Percentiles rank a stretch among this genome's conserved stretches.
Evolutionary conservation across 805 yeast genomes (phyloP).

Genomic region (Starmerella gropengiesseri): DNA sequence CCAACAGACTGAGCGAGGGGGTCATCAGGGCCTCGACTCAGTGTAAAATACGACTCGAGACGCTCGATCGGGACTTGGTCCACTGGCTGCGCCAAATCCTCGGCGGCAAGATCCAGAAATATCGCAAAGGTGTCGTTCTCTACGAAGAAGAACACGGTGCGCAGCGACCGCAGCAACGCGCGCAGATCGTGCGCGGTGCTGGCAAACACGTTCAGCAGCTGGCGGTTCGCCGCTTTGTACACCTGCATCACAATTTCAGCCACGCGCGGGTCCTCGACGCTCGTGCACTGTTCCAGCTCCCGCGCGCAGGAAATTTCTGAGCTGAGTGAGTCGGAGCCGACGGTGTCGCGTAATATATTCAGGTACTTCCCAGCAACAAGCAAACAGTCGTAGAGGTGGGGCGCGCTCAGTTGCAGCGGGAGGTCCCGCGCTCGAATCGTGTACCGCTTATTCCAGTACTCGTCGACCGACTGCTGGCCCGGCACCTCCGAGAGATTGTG

Average conservation of each 20-base stretch:
- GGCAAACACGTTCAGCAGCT: conserved; percentile 43
- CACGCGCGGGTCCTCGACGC: conserved; percentile 37
- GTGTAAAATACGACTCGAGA: conserved; percentile 30
- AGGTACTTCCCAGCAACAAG: conserved; percentile 76
- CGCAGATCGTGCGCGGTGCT: conserved; percentile 43
- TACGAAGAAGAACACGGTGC: conserved; percentile 42
- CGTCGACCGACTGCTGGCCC: conserved; percentile 29
- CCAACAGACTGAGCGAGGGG: conserved; percentile 24
- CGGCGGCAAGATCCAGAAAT: conserved; percentile 41
- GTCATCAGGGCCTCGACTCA: conserved; percentile 25
- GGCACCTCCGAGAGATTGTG: neutral
- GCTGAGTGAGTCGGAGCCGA: neutral
- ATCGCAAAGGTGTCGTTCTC: conserved; percentile 41
- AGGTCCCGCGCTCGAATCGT: conserved; percentile 64
- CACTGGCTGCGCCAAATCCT: conserved; percentile 42
- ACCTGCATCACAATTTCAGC: conserved; percentile 48
- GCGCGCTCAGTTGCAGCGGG: conserved; percentile 49
- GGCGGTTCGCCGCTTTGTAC: conserved; percentile 54
- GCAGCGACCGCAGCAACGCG: conserved; percentile 39
- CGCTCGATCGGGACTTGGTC: conserved; percentile 25
- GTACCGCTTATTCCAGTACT: conserved; percentile 44
- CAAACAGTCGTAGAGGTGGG: conserved; percentile 49
- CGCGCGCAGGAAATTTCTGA: neutral
- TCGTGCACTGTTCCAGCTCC: conserved; percentile 23
- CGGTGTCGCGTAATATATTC: conserved; percentile 47